A percentile compares a stretch with the other conserved stretches of the same genome.
These are phyloP conservation scores for Aspergillus sp. DNA, from an alignment of 2,329 filamentous ascomycete genomes.

Conservation along the genomic window DNA sequence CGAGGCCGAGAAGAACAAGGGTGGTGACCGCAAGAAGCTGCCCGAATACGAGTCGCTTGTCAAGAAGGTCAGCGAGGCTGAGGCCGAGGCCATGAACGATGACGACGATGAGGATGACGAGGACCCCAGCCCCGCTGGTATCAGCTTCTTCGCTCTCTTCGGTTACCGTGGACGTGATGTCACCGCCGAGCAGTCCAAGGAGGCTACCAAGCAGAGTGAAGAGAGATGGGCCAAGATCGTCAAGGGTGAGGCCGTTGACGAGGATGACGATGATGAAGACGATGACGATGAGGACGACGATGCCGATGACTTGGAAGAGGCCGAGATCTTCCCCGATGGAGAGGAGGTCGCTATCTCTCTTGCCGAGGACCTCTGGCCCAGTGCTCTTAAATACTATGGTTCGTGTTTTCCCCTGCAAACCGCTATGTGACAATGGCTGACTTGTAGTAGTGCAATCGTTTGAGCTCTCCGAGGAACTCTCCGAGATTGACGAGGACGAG, in stretches of 20 bases:
- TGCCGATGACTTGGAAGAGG: conserved; percentile 61
- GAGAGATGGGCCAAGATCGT: conserved; percentile 50
- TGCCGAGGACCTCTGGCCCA: conserved; percentile 83
- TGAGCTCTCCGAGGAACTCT: conserved; percentile 58
- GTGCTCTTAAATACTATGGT: conserved; percentile 89
- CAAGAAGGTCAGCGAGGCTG: conserved; percentile 42
- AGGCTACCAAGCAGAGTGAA: conserved; percentile 57
- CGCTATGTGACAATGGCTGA: conserved; percentile 1
- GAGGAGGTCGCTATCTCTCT: conserved; percentile 77
- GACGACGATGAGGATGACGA: conserved; percentile 22
- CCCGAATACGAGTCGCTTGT: conserved; percentile 51
- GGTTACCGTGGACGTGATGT: conserved; percentile 69
- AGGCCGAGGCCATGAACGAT: conserved; percentile 27
- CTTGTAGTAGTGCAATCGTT: conserved; percentile 62
- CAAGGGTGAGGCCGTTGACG: conserved; percentile 49
- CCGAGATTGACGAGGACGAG: conserved; percentile 66
- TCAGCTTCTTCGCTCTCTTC: conserved; percentile 88
- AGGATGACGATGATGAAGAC: conserved; percentile 32
- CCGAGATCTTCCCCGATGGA: conserved; percentile 83
- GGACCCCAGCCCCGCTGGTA: conserved; percentile 52
- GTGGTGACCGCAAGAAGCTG: conserved; percentile 46
- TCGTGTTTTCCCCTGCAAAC: conserved; percentile 36
- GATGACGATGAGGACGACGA: conserved; percentile 50
- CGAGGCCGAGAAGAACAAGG: conserved; percentile 54
- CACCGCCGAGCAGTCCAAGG: conserved; percentile 65